Evolutionary conservation across 768 basidiomycete species (phyloP).

Genomic region (Mycena venus): DNA sequence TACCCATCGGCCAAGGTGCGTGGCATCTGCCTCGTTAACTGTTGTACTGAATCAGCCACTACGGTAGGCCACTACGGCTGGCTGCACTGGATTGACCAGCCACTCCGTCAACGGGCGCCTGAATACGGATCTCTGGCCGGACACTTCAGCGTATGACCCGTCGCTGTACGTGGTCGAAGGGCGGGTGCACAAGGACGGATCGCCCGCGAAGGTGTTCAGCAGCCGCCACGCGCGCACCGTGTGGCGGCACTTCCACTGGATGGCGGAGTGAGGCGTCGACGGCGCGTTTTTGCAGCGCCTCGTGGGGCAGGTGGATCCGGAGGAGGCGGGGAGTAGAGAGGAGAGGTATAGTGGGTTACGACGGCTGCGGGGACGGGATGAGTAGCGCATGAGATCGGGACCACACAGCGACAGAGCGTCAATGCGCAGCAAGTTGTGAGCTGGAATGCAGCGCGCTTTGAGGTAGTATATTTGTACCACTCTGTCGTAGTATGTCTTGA

Average conservation of each 20-base stretch:
- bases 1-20: conserved; percentile 73
- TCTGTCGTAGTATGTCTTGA: no score
- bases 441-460: no score
- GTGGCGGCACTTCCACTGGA: conserved; percentile 83
- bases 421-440: no score
- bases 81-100: conserved; percentile 87
- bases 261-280: conserved; percentile 85
- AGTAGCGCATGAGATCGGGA: no score
- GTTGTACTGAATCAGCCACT: conserved; percentile 61
- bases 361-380: conserved; percentile 78
- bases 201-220: conserved; percentile 81
- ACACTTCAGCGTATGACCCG: conserved; percentile 75
- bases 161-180: conserved; percentile 79
- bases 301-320: conserved; percentile 73
- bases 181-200: conserved; percentile 66
- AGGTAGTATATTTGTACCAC: no score
- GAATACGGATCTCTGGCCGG: conserved; percentile 86
- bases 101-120: conserved; percentile 77
- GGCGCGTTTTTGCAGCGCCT: conserved; percentile 89
- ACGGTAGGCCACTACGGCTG: no score
- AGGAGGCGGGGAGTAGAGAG: conserved; percentile 52
- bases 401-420: no score
- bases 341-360: conserved; percentile 60
- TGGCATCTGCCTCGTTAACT: background rate
- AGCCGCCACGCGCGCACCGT: conserved; percentile 84